These are phyloP conservation scores for Helenozyma rhizophorensis DNA, from an alignment of 805 yeast genomes.

Conservation along the genomic window DNA sequence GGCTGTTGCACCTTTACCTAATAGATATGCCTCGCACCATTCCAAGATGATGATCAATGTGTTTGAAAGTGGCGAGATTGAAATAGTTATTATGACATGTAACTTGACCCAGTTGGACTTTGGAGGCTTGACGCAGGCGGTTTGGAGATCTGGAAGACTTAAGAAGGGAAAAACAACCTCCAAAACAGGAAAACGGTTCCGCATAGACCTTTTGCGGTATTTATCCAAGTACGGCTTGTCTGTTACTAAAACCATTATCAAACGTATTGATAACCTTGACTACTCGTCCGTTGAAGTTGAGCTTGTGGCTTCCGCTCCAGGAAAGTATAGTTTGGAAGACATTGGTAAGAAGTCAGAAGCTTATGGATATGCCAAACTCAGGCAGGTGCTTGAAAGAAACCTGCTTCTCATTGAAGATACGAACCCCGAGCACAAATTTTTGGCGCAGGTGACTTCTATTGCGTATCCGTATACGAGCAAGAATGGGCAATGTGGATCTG, in stretches of 20 bases:
- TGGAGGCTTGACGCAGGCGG: constrained; percentile 56
- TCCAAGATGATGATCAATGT: constrained; percentile 63
- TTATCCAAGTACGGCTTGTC: constrained; percentile 38
- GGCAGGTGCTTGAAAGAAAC: constrained; percentile 35
- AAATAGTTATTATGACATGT: constrained; percentile 55
- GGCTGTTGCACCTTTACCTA: constrained; percentile 31
- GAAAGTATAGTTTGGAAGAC: constrained; percentile 20
- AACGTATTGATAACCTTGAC: constrained; percentile 31
- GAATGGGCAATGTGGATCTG: constrained; percentile 28
- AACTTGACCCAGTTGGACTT: constrained; percentile 56
- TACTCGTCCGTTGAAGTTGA: constrained; percentile 48
- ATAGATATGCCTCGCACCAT: constrained; percentile 50
- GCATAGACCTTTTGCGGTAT: constrained; percentile 42
- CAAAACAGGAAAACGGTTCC: constrained; percentile 27
- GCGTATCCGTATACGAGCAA: constrained; percentile 38
- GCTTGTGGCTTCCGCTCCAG: constrained; percentile 55
- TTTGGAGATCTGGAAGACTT: constrained; percentile 56
- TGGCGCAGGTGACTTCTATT: constrained; percentile 48
- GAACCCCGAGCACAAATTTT: constrained; percentile 20
- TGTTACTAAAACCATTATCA: constrained; percentile 23
- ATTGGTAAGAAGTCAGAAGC: constrained; percentile 15
- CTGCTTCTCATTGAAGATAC: constrained; percentile 21
- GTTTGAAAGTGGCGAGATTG: constrained; percentile 41
- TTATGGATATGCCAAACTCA: constrained; percentile 47
- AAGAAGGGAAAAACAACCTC: constrained; percentile 9